Evolutionary conservation across 805 yeast species (phyloP), one percentile per base, ranked within the genome.

Genomic region (Saturnispora serradocipensis): DNA sequence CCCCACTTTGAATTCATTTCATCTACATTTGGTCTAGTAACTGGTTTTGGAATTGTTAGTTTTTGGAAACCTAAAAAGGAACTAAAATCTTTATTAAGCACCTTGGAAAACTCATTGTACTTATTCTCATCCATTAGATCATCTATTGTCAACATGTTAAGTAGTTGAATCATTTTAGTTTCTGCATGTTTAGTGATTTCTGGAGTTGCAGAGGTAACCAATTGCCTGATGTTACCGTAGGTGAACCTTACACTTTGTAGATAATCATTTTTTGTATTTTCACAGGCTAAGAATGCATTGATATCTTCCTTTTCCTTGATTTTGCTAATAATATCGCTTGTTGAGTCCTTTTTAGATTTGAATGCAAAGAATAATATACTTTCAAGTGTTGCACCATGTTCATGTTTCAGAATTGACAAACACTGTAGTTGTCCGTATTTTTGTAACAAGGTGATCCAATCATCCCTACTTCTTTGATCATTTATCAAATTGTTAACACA

Each of bases 1-100:
- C 97, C 96, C 46, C 82, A 73, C 5, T 86, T 87, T 2, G 84
- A 51, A 62, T 73, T 69, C 57, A 74, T 59, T 60, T 78, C 73
- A 62, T 75, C 66, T 13, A 55, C 35, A 15, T 58, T 55, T 2
- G 51, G 50, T 48, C 71, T 72, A 1, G 61, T 59, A 16, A 63
- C 54, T 0, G 82, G 89, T 57, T 75, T 72, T 0, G 93, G 89
- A 16, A 88, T 77, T 51, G 73, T 74, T 1, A 87, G 67, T 3
- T 76, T 71, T 15, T 67, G 67, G 4, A 86, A 77, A 2, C 63
- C 67, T 1, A 88, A 89, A 56, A 68, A 68, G 52, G 70, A 67
- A n/a, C 65, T 59, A 42, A 81, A 78, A 18, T 80, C 81, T 9
- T 65, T 60, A 20, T 59, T 51, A 22, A 90, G 72, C 36, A 86